Conservation (phyloP, 805 yeast genomes). For the Yarrowia osloensis region DNA sequence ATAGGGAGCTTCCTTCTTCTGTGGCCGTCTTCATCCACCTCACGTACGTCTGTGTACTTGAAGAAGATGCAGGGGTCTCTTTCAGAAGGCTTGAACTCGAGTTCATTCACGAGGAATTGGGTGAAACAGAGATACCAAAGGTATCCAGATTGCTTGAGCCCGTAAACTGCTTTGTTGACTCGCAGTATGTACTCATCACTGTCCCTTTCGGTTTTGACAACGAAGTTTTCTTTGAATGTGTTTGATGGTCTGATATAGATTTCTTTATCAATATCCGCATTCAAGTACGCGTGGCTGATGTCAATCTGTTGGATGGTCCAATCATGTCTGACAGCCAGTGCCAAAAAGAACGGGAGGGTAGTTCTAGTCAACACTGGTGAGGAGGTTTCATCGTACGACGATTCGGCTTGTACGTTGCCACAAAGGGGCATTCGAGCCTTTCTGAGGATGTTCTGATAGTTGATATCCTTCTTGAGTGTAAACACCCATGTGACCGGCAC, state of each 20-base stretch:
- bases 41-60: background rate
- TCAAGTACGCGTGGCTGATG: background rate
- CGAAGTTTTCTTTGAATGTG: background rate
- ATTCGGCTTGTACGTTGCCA: background rate
- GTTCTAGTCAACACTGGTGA: background rate
- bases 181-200: background rate
- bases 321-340: background rate
- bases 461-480: background rate
- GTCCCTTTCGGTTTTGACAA: background rate
- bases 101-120: background rate
- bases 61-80: background rate
- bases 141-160: background rate
- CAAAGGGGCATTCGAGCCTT: background rate
- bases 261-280: background rate
- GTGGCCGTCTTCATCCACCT: no score
- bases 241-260: background rate
- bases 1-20: no score
- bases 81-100: background rate
- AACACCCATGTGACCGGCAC: background rate
- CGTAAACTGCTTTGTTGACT: background rate
- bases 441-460: background rate
- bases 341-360: background rate
- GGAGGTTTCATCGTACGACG: background rate
- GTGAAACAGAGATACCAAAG: background rate
- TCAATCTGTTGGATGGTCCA: constrained; percentile 1